Evolutionary conservation across 2,329 filamentous ascomycete genomes (phyloP).

Genomic region (Colletotrichum tamarilloi): DNA sequence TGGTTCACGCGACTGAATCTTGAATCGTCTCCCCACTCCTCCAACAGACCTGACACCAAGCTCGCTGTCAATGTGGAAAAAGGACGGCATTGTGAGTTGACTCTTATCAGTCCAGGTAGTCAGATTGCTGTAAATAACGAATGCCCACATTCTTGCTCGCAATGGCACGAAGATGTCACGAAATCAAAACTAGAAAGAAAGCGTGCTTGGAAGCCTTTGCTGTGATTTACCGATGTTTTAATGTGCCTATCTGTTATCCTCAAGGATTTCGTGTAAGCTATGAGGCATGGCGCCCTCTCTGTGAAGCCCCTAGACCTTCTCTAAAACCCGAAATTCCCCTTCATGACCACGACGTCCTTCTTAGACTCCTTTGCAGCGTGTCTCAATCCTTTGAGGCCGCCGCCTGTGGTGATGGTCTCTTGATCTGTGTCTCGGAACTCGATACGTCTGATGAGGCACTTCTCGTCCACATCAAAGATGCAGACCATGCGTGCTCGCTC

Average conservation of each 20-base stretch:
- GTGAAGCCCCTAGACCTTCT: neutral
- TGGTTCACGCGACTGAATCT: too few relatives aligned
- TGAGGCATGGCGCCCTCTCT: neutral
- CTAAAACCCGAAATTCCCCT: neutral
- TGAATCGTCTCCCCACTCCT: too few relatives aligned
- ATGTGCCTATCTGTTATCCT: neutral
- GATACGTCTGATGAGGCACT: neutral
- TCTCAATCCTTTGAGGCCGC: neutral
- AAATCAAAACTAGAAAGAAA: neutral
- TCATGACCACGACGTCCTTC: neutral
- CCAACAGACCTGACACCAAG: too few relatives aligned
- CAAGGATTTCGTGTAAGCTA: neutral
- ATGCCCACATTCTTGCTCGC: too few relatives aligned
- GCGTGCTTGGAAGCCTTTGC: too few relatives aligned
- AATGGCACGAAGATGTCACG: too few relatives aligned
- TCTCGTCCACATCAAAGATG: neutral
- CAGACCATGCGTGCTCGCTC: neutral
- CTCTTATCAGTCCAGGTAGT: too few relatives aligned
- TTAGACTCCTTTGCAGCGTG: neutral
- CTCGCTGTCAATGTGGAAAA: too few relatives aligned
- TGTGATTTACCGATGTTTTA: rapidly evolving
- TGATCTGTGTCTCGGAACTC: neutral
- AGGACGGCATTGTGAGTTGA: too few relatives aligned
- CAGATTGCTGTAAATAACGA: too few relatives aligned
- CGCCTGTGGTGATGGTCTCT: neutral